Evolutionary conservation across 1,284 basidiomycete genomes (phyloP), one percentile per base, ranked within the genome.

Genomic region (Hymenochaete sp.): DNA sequence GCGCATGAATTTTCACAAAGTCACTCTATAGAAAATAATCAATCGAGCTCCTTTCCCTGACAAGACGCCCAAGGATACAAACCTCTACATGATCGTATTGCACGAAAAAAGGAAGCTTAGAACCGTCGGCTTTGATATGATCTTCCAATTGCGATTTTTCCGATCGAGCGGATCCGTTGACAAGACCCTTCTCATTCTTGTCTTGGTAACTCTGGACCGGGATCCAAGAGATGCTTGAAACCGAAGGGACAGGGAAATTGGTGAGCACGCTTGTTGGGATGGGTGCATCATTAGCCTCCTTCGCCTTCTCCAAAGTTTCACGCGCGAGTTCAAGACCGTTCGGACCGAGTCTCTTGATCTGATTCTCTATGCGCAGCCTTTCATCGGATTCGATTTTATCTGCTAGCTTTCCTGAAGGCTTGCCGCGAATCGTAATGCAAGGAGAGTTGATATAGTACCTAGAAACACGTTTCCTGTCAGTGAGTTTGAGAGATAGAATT

Each of bases 181-280:
- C n/a, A n/a, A n/a, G n/a, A n/a, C n/a, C n/a, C n/a, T n/a, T n/a
- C n/a, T n/a, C n/a, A n/a, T n/a, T n/a, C n/a, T n/a, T n/a, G 57
- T 88, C 79, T 58, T 82, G 82, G 13, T 77, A 62, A 49, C 82
- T 95, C 56, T 93, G 79, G 2, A 98, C 93, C 1, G 87, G 80
- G 48, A 98, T 93, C 93, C 95, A 98, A 4, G 85, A 79, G 56
- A 99, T 93, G 52, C 80, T 88, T 56, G 84, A 81, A 18, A 93
- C 86, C 56, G 85, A 76, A 0, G 93, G 93, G 25, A 95, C 79
- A 13, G 85, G 82, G 73, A 98, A 98, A 16, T 76, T 68, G 3
- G 78, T 83, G 31, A 98, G 66, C 52, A 97, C 72, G 31, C 89
- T 77, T 7, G 69, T 67, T 4, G 95, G 95, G 48, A 97, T 92